These are phyloP conservation scores for Aristolochia fimbriata DNA, from an alignment of 164 flowering plant species.

Conservation along the genomic window DNA sequence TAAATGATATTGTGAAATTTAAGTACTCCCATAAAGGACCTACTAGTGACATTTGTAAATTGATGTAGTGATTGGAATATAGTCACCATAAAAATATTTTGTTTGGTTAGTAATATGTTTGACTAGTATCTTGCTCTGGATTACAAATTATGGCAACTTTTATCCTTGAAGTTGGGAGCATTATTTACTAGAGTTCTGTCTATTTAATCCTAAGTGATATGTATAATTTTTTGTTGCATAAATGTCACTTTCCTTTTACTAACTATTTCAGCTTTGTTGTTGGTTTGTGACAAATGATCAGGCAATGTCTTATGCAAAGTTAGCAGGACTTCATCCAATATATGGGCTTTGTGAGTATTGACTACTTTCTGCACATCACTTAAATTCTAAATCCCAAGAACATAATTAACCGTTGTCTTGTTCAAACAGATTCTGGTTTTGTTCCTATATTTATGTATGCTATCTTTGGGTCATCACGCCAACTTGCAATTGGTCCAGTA, in stretches of 20 bases:
- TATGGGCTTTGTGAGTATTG: constrained; percentile 92
- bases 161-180: too few species aligned
- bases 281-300: constrained; percentile 25
- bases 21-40: too few species aligned
- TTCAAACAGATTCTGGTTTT: constrained; percentile 66
- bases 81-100: too few species aligned
- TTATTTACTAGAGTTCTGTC: not conserved
- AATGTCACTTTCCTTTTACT: not conserved
- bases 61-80: too few species aligned
- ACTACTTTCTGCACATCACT: not conserved
- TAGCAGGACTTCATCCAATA: constrained; percentile 90
- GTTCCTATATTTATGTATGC: constrained; percentile 91
- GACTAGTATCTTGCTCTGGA: too few species aligned
- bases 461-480: constrained; percentile 93
- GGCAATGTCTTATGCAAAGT: constrained; percentile 98
- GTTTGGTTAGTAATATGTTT: too few species aligned
- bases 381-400: not conserved
- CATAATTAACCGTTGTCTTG: constrained; percentile 8
- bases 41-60: too few species aligned
- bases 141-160: too few species aligned
- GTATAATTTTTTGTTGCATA: not conserved
- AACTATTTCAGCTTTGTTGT: not conserved
- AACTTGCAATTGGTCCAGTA: constrained; percentile 98
- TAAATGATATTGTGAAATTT: too few species aligned
- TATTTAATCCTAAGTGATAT: not conserved